phyloP scores from a whole-genome alignment of 1,284 basidiomycete species.

The Agroathelia rolfsii region DNA sequence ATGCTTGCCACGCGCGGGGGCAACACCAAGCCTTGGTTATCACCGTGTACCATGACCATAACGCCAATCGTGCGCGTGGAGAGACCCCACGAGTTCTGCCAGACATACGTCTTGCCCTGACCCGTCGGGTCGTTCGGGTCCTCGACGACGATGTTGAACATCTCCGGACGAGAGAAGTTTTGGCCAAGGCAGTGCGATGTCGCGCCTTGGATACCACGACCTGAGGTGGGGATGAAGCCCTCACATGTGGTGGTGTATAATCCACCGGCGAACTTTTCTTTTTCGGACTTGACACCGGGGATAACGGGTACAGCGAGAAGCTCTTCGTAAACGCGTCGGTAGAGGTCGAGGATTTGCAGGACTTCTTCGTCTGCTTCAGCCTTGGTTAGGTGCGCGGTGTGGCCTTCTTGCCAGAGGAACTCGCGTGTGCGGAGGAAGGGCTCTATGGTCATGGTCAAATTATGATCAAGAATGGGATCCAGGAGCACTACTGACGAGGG shows the following conservation, averaged over 20 bases:
- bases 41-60: conserved; percentile 99
- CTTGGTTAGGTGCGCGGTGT: conserved; percentile 90
- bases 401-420: conserved; percentile 99
- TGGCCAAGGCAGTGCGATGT: conserved; percentile 97
- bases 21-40: conserved; percentile 94
- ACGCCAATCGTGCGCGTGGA: conserved; percentile 96
- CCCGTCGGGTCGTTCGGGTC: conserved; percentile 71
- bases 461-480: conserved; percentile 2
- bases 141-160: conserved; percentile 98
- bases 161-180: conserved; percentile 92
- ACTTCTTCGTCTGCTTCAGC: conserved; percentile 89
- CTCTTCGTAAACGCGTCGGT: conserved; percentile 92
- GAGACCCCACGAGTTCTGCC: conserved; percentile 99
- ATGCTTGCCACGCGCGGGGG: conserved; percentile 91
- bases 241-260: conserved; percentile 98
- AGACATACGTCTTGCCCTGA: conserved; percentile 74
- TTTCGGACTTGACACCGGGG: conserved; percentile 95
- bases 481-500: conserved; percentile 67
- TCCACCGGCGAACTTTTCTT: conserved; percentile 98
- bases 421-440: conserved; percentile 98
- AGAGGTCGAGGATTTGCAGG: conserved; percentile 89
- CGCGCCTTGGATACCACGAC: conserved; percentile 95
- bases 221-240: conserved; percentile 95
- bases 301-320: conserved; percentile 96
- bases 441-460: conserved; percentile 39